A percentile compares a stretch with the other conserved stretches of the same genome.
phyloP scores from a whole-genome alignment of 1,139 yeast species.

The Pichia sp. region DNA sequence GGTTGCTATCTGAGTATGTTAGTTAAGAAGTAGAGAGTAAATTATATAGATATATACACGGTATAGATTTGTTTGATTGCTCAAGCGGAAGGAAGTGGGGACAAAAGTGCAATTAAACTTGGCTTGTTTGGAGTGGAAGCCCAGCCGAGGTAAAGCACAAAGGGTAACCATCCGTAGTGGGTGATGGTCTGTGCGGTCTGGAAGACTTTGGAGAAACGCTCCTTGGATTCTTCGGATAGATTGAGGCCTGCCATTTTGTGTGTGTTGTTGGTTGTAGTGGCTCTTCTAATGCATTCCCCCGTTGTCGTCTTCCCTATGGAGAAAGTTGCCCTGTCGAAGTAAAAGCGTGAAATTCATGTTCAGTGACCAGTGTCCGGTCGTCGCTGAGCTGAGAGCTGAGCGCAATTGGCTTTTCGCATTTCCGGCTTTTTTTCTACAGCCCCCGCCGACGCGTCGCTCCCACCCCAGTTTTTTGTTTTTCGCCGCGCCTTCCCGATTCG shows the following conservation, averaged over 20 bases:
- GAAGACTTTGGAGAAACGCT: constrained; percentile 76
- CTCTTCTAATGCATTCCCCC: background rate
- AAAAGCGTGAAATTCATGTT: background rate
- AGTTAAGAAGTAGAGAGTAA: constrained; percentile 2
- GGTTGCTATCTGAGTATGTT: constrained; percentile 19
- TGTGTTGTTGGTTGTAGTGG: background rate
- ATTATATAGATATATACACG: constrained; percentile 6
- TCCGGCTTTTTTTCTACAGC: no score
- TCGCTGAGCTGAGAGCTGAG: background rate
- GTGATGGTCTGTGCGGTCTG: constrained; percentile 82
- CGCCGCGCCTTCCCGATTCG: no score
- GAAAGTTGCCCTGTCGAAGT: background rate
- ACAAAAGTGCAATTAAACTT: constrained; percentile 50
- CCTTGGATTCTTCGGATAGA: constrained; percentile 70
- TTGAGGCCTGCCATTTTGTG: constrained; percentile 25
- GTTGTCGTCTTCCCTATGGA: no score
- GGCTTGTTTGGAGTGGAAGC: constrained; percentile 81
- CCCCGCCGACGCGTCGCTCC: no score
- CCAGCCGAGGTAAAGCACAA: constrained; percentile 92
- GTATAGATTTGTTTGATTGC: background rate
- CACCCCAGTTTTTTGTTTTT: no score
- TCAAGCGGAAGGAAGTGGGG: constrained; percentile 27
- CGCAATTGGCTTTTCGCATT: no score
- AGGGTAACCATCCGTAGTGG: constrained; percentile 97
- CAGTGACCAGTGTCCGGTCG: background rate